A percentile compares a stretch with the other conserved stretches of the same genome.
These are phyloP conservation scores for Backusella psychrophila DNA, from an alignment of 192 early-diverging fungal genomes.

Conservation along the genomic window DNA sequence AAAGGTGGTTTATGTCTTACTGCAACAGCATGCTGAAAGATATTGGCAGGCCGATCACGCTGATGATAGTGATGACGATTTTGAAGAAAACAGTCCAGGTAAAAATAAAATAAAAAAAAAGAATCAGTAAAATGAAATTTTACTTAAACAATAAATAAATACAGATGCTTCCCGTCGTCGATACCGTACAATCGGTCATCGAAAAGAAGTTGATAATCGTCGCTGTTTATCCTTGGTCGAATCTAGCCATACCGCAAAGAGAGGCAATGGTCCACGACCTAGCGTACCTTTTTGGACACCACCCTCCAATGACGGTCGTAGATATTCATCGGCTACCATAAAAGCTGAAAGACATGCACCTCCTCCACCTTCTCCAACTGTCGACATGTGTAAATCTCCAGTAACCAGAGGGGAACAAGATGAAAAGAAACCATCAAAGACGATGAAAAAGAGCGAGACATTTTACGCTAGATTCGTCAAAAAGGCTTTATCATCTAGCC, in stretches of 20 bases:
- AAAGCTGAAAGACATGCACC: slow-evolving; percentile 1
- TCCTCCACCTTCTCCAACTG: slow-evolving; percentile 1
- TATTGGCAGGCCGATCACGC: slow-evolving; percentile 38
- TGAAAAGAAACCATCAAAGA: not conserved
- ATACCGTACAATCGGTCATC: slow-evolving; percentile 21
- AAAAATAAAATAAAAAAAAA: not conserved
- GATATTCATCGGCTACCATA: slow-evolving; percentile 14
- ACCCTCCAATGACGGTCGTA: not conserved
- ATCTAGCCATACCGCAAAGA: not conserved
- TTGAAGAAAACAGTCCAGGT: slow-evolving; percentile 13
- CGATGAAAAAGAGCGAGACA: slow-evolving; percentile 26
- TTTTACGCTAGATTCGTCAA: slow-evolving; percentile 28
- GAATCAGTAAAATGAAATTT: not conserved
- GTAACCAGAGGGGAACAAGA: not conserved
- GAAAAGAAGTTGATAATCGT: slow-evolving; percentile 13
- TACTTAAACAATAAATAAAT: not conserved
- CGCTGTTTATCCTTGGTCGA: slow-evolving; percentile 30
- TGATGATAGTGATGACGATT: slow-evolving; percentile 23
- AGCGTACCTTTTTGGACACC: slow-evolving; percentile 10
- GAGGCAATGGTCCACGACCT: not conserved
- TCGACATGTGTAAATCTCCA: slow-evolving; percentile 10
- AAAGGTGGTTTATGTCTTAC: slow-evolving; percentile 37
- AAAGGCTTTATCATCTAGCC: slow-evolving; percentile 13
- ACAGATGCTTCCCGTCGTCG: slow-evolving; percentile 19
- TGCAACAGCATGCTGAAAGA: slow-evolving; percentile 34